Base-by-base conservation (phyloP, 495 filamentous ascomycete genomes). In the Symbiotaphrina buchneri region DNA sequence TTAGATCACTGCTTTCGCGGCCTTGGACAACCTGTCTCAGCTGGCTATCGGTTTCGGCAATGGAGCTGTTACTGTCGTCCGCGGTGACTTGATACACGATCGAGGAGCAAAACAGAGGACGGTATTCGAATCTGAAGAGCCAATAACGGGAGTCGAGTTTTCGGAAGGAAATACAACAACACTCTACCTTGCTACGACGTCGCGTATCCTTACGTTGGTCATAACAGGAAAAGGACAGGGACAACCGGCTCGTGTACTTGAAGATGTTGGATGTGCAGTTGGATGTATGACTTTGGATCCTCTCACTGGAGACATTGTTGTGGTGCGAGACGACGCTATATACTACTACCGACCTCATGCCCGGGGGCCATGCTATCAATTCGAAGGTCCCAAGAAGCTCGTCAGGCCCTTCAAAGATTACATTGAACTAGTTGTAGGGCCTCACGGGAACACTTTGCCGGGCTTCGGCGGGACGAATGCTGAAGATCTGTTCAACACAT, bases 51-150 rank as follows among this genome's bases (percentile, higher is more conserved):
- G 90, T 11, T 97, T 97, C 49, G 87, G 75, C 16, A 94, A 95
- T 49, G 87, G 87, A 13, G 73, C 82, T 6, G 87, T 97, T 18
- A 90, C 81, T 6, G 71, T 94, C 21, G 76, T 97, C 35, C 68
- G 87, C 23, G 87, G 87, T 32, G 87, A 97, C 51, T 54, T 97
- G 28, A 83, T 97, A 36, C 79, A 95, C 47, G 90, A 95, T 47
- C 68, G 83, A 36, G 87, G 87, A n/a, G 78, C 87, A 21, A 84
- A 82, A 46, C 87, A 97, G 48, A 68, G 90, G 15, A 85, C 85
- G 18, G 82, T 97, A 18, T 90, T 91, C 52, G 87, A 94, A 43
- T 92, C 84, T 2, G 83, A 95, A 41, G 87, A 97, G 41, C 87
- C 87, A 0, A 74, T 97, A 22, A 97, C 87, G 0, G 87, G 82